Evolutionary conservation across 2,329 filamentous ascomycete genomes (phyloP), one percentile per base, ranked within the genome.

Genomic region (Hortaea sp.): DNA sequence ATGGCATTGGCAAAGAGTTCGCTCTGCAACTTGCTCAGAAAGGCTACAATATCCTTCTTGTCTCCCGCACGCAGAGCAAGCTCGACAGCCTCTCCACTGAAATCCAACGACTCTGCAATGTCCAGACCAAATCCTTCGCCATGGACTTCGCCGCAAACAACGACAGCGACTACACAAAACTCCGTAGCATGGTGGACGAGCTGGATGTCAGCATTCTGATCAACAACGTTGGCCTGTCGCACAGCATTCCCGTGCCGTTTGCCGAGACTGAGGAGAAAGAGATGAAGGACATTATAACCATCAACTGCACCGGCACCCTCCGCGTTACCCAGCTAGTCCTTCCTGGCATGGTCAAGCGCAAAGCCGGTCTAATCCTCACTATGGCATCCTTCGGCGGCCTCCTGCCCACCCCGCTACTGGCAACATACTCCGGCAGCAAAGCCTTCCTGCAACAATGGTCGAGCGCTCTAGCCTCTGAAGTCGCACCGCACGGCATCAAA

Each of bases 401-500:
- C 69, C 79, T 92, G 50, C 92, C 92, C 6, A 95, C 88, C 0
- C 89, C 94, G 5, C 81, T 92, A 45, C 78, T 98, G 39, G 92
- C 92, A 9, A 97, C 92, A 3, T 98, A 98, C 75, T 94, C 87
- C 39, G 92, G 92, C 55, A 92, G 85, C 78, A 98, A 98, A 72
- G 90, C 92, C 1, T 98, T 98, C 77, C 76, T 98, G 42, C 90
- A 97, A 69, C 84, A 94, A 63, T 98, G 92, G 92, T 95, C 85
- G 55, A 84, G 81, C 5, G 82, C 92, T 7, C 77, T 98, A 10
- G 85, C 84, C 1, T 78, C 83, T 10, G 92, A 98, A 68, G 77
- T 98, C 29, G 79, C 84, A 52, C 79, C 82, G 1, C 76, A 85
- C 57, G 85, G 87, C 47, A 81, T 98, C 37, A 83, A 88, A 53